Percentiles rank a stretch among this genome's conserved stretches.
Evolutionary conservation across 73 alveolate genomes (phyloP).

Genomic region (Tetrahymena borealis): DNA sequence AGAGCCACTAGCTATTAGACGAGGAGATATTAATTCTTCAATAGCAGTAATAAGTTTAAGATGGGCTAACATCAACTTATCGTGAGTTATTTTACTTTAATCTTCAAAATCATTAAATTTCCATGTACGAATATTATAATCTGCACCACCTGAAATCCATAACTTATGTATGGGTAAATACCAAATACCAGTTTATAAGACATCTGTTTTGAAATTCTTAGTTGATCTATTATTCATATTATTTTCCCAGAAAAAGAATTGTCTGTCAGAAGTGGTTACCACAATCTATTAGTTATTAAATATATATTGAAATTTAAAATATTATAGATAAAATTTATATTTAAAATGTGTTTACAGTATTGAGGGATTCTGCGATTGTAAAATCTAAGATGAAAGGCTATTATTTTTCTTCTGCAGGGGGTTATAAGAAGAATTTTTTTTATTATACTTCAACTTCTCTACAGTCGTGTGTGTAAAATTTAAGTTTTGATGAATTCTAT

Average conservation of each 20-base stretch:
- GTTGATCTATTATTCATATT: slow-evolving; percentile 48
- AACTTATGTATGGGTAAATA: slow-evolving; percentile 82
- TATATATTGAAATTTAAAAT: slow-evolving; percentile 53
- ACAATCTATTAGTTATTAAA: too few relatives aligned
- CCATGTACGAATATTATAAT: slow-evolving; percentile 63
- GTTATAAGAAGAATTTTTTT: slow-evolving; percentile 16
- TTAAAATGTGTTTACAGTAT: slow-evolving; percentile 46
- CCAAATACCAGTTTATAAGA: slow-evolving; percentile 71
- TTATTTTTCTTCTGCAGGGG: slow-evolving; percentile 44
- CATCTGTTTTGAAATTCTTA: slow-evolving; percentile 57
- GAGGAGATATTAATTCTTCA: slow-evolving; percentile 75
- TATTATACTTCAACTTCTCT: slow-evolving; percentile 25
- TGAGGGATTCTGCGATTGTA: slow-evolving; percentile 7
- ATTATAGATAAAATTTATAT: slow-evolving; percentile 43
- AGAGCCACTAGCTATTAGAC: slow-evolving; percentile 79
- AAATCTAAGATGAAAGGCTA: slow-evolving; percentile 15
- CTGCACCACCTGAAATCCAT: slow-evolving; percentile 91
- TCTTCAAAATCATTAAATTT: slow-evolving; percentile 73
- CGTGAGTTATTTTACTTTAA: slow-evolving; percentile 66
- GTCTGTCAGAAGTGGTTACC: slow-evolving; percentile 73
- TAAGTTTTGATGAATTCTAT: slow-evolving; percentile 49
- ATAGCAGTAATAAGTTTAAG: slow-evolving; percentile 72
- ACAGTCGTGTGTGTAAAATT: slow-evolving; percentile 54
- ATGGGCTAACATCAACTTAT: slow-evolving; percentile 68
- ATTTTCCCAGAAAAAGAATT: slow-evolving; percentile 64